Base-by-base conservation (phyloP, 1,284 basidiomycete species). In the Peniophora sp. region DNA sequence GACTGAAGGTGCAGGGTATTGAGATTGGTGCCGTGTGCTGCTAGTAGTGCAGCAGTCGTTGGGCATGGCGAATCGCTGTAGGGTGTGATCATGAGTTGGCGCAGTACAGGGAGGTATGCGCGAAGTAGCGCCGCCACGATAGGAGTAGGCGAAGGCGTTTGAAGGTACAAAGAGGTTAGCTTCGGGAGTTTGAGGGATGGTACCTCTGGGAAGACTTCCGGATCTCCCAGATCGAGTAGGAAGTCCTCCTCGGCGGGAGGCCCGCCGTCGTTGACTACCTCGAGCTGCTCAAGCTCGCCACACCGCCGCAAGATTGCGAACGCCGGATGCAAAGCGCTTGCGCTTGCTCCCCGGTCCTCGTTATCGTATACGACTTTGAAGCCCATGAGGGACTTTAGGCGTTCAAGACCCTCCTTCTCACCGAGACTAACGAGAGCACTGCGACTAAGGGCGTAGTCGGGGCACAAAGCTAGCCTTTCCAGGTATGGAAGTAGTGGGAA, bases 401-500 rank as follows among this genome's bases (percentile, higher is more conserved):
- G 73, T 41, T 65, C 63, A 44, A 70, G 69, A 11, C 78, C 78
- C 44, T 79, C 77, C 50, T 79, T 75, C 38, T 73, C 69, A 6
- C 72, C 71, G 17, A 93, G 67, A 32, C 81, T 73, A 17, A 65
- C 59, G 48, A 86, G 61, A 36, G 76, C 77, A 46, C 82, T 74
- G 23, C 78, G 73, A 56, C 85, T 89, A 53, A 85, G 66, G 35
- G 78, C 60, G 63, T 86, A 73, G 35, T 77, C 65, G 27, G 83
- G 73, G 52, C 83, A 78, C 58, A 92, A 71, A 49, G 72, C 69
- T 51, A 92, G 70, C 24, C 67, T 65, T 25, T 73, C 65, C 56
- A 92, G 69, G 68, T 83, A 85, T 0, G 90, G 90, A 1, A 83
- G 60, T 25, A 92, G 63, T 3, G 85, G 82, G 53, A 91, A 83